phyloP scores from a whole-genome alignment of 805 yeast species.

The Candida taoyuanica region DNA sequence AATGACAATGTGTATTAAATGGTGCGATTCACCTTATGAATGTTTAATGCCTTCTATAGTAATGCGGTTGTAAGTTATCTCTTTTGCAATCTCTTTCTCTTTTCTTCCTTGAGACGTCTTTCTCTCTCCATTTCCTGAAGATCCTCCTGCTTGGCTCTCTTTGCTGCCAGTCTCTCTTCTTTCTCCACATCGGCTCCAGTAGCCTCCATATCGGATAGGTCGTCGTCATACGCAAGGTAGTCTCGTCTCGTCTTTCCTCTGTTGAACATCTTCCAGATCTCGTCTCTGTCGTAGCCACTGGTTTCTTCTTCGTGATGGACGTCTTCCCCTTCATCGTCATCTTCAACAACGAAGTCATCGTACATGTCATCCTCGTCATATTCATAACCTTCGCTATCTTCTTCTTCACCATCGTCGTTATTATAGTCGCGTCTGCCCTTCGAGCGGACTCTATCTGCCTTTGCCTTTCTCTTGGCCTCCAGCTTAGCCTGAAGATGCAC shows the following conservation, averaged over 20 bases:
- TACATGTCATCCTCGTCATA: conserved; percentile 28
- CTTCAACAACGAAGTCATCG: conserved; percentile 57
- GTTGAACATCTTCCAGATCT: conserved; percentile 84
- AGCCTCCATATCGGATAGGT: conserved; percentile 80
- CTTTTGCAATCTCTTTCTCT: conserved; percentile 37
- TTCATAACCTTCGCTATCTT: conserved; percentile 34
- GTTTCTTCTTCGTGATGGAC: conserved; percentile 3
- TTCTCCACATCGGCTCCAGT: conserved; percentile 83
- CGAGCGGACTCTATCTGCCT: conserved; percentile 8
- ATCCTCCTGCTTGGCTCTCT: conserved; percentile 74
- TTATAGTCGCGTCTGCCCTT: conserved; percentile 32
- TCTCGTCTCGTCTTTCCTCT: conserved; percentile 51
- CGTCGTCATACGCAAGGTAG: conserved; percentile 42
- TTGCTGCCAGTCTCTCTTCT: conserved; percentile 71
- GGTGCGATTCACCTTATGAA: neutral
- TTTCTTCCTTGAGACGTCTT: conserved; percentile 41
- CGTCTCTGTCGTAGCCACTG: conserved; percentile 70
- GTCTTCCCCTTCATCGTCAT: conserved; percentile 29
- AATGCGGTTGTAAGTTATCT: neutral
- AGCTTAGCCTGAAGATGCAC: conserved; percentile 45
- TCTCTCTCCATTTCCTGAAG: conserved; percentile 61
- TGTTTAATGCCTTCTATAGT: no score
- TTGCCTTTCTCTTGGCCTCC: conserved; percentile 29
- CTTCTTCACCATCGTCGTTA: conserved; percentile 40
- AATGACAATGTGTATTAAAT: neutral